These are phyloP conservation scores for Fragosphaeria purpurea DNA, from an alignment of 2,329 filamentous ascomycete species.

Conservation along the genomic window DNA sequence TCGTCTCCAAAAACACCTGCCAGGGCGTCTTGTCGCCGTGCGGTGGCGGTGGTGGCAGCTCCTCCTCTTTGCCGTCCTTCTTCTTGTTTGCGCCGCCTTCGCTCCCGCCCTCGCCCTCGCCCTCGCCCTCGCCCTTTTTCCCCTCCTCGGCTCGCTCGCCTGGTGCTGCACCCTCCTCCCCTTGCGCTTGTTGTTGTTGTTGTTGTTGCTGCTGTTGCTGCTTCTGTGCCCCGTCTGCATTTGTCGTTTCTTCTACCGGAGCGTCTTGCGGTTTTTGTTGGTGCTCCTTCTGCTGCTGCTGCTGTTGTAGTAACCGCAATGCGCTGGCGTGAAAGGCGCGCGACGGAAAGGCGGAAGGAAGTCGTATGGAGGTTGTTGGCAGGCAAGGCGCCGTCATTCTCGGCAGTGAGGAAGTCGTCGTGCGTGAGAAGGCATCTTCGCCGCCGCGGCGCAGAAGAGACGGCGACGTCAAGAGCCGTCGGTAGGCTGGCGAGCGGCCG, in stretches of 20 bases:
- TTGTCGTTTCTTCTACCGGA: slow-evolving; percentile 21
- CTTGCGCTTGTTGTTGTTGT: slow-evolving; percentile 21
- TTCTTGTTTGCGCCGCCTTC: slow-evolving; percentile 30
- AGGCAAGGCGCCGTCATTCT: slow-evolving; percentile 37
- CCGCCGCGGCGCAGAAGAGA: slow-evolving; percentile 3
- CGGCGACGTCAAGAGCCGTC: slow-evolving; percentile 31
- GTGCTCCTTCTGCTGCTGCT: slow-evolving; percentile 22
- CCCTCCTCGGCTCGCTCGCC: slow-evolving; percentile 25
- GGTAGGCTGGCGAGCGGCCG: slow-evolving; percentile 37
- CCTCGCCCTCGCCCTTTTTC: slow-evolving; percentile 37
- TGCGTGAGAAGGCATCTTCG: slow-evolving; percentile 14
- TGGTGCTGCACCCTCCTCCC: slow-evolving; percentile 21
- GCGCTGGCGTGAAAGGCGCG: slow-evolving; percentile 26
- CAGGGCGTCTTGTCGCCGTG: slow-evolving; percentile 97
- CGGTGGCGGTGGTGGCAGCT: slow-evolving; percentile 77
- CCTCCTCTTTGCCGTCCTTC: slow-evolving; percentile 43
- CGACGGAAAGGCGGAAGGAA: slow-evolving; percentile 16
- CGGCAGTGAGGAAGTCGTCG: slow-evolving; percentile 17
- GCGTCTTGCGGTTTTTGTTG: slow-evolving; percentile 17
- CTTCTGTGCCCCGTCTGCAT: slow-evolving; percentile 20
- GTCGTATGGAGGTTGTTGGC: slow-evolving; percentile 27
- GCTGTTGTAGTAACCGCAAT: slow-evolving; percentile 17
- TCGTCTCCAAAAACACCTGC: slow-evolving; percentile 98
- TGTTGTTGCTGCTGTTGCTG: slow-evolving; percentile 23
- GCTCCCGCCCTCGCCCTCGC: slow-evolving; percentile 36